Conservation (phyloP, 768 basidiomycete genomes). For the Kondoa subrosea region DNA sequence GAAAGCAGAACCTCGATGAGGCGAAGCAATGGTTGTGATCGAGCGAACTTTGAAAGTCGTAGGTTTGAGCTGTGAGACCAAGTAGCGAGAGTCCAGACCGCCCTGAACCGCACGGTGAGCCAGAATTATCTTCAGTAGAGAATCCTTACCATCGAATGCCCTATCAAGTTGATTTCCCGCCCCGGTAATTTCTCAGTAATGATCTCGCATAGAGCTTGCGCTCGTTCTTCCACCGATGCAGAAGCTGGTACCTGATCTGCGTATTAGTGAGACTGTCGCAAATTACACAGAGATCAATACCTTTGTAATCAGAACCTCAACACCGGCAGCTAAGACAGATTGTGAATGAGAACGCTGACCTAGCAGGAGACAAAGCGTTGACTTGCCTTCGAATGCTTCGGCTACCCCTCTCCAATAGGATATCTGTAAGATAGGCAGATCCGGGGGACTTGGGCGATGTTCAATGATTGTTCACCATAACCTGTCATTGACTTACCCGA, state of each 20-base stretch:
- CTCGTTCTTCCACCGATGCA: conserved; percentile 69
- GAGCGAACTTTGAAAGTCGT: conserved; percentile 66
- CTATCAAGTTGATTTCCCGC: conserved; percentile 71
- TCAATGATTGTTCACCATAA: too few species aligned
- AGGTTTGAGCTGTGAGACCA: conserved; percentile 63
- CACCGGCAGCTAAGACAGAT: conserved; percentile 42
- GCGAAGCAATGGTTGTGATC: conserved; percentile 84
- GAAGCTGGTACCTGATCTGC: conserved; percentile 54
- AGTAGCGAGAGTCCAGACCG: conserved; percentile 77
- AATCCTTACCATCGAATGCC: conserved; percentile 54
- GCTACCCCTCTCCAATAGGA: conserved; percentile 94
- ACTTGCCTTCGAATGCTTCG: conserved; percentile 60
- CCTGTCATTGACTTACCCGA: conserved; percentile 71
- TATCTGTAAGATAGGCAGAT: conserved; percentile 58
- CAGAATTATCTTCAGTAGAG: background rate
- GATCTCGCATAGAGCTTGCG: conserved; percentile 67
- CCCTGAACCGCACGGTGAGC: conserved; percentile 39
- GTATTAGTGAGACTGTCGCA: too few species aligned
- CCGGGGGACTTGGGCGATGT: too few species aligned
- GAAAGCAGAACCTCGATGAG: conserved; percentile 83
- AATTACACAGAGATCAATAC: conserved; percentile 46
- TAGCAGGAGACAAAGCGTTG: background rate
- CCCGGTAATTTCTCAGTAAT: conserved; percentile 69
- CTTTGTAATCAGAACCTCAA: conserved; percentile 77
- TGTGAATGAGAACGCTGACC: background rate